phyloP scores from a whole-genome alignment of 164 flowering plant species.

The Vitis vinifera region ASM3070453v1 NC_081811.1:14069501-14070000 shows the following conservation, averaged over 20 bases:
- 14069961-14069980: slow-evolving; percentile 75
- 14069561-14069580: too few relatives aligned
- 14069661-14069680: slow-evolving; percentile 65
- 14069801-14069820: too few relatives aligned
- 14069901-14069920: slow-evolving; percentile 63
- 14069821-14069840: neutral
- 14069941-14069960: slow-evolving; percentile 78
- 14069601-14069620: too few relatives aligned
- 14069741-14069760: slow-evolving; percentile 95
- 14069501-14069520: slow-evolving; percentile 77
- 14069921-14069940: slow-evolving; percentile 58
- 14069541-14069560: neutral
- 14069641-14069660: slow-evolving; percentile 95
- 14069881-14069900: slow-evolving; percentile 54
- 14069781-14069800: too few relatives aligned
- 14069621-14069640: slow-evolving; percentile 37
- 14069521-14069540: neutral
- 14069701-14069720: slow-evolving; percentile 80
- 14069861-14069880: slow-evolving; percentile 80
- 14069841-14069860: slow-evolving; percentile 2
- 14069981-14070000: slow-evolving; percentile 78
- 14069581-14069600: too few relatives aligned
- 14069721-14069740: slow-evolving; percentile 85
- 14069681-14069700: slow-evolving; percentile 82
- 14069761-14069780: slow-evolving; percentile 50